These are phyloP conservation scores for Syzygium malaccense DNA, from an alignment of 441 rosid species.

Conservation along the genomic window DNA sequence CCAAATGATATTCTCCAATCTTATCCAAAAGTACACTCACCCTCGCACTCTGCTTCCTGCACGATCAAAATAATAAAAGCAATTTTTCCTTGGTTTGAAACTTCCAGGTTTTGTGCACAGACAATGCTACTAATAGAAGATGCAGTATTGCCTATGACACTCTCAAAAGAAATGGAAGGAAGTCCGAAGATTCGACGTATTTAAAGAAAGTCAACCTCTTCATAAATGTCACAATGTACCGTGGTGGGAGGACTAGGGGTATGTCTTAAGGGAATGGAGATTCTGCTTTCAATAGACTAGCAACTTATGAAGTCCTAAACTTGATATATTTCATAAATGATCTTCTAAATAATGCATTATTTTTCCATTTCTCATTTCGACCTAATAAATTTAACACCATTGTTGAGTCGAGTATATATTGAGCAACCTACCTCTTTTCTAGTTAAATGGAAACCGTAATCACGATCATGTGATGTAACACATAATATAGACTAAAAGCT, in stretches of 20 bases:
- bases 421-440: neutral
- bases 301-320: neutral
- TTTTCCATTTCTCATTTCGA: neutral
- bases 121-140: neutral
- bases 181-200: neutral
- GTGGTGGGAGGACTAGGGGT: neutral
- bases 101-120: neutral
- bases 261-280: neutral
- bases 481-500: neutral
- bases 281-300: neutral
- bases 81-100: neutral
- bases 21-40: neutral
- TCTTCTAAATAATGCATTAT: neutral
- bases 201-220: neutral
- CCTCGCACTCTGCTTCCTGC: neutral
- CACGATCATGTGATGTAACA: neutral
- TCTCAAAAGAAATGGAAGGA: neutral
- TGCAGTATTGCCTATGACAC: neutral
- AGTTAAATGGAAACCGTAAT: neutral
- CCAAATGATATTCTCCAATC: neutral
- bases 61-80: neutral
- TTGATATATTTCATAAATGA: neutral
- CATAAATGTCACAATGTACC: neutral
- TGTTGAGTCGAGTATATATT: neutral
- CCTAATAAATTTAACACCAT: neutral